Evolutionary conservation across 2,329 filamentous ascomycete genomes (phyloP), one percentile per base, ranked within the genome.

Genomic region (Gaeumannomyces tritici): DNA sequence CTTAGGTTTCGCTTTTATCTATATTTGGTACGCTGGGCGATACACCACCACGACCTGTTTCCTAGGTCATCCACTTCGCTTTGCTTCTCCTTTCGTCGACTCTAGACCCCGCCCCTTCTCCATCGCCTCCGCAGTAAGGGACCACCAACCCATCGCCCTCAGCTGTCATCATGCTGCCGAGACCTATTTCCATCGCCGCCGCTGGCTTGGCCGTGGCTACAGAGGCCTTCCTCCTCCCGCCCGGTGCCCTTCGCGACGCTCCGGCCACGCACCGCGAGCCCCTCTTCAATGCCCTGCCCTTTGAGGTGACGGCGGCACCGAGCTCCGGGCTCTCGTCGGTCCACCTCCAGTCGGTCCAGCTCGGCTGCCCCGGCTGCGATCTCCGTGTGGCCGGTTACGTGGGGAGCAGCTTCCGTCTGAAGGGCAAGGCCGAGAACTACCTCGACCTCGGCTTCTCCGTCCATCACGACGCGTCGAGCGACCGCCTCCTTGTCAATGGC

Each of bases 401-500:
- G 63, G 67, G 76, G 63, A 66, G 42, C 21, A 66, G 61, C 62
- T 57, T 59, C 62, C 64, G 33, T 8, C 62, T 64, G n/a, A 64
- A 69, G 66, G 65, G 67, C 62, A 51, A 51, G 42, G 62, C 67
- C 29, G 64, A 67, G 55, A 76, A 73, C 69, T 75, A 79, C 62
- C 73, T 87, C 63, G 74, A 79, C 66, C 74, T 89, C 54, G 77
- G 81, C 67, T 83, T 89, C 68, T 74, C 71, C 63, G 71, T 89
- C 65, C 77, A 82, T 21, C 74, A 79, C 64, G 73, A 74, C 33
- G 66, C 71, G 55, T 75, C 74, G 59, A 69, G 70, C 63, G 77
- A 81, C 65, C 75, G 74, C 55, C 75, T 89, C 29, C 69, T 83
- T 51, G 68, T 89, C 63, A 88, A 89, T 72, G 83, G 80, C 63